Conservation (phyloP, 78 protist genomes). For the Polysphondylium violaceum region DNA sequence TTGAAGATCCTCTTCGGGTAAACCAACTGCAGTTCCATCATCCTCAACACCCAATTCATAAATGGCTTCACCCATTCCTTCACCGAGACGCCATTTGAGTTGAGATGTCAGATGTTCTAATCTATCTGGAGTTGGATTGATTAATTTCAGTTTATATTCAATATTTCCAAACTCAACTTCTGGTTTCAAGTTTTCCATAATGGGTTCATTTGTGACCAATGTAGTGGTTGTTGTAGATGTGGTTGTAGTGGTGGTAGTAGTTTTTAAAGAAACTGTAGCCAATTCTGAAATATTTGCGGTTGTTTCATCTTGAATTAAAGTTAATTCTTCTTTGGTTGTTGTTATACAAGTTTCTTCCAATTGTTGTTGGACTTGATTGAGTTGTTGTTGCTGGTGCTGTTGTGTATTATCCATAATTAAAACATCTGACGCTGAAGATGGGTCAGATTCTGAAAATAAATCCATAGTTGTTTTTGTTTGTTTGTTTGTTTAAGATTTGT, state of each 20-base stretch:
- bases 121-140: constrained; percentile 83
- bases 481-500: too few species aligned
- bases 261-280: neutral
- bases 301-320: neutral
- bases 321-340: neutral
- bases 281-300: neutral
- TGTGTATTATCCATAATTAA: too few species aligned
- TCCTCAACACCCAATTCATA: constrained; percentile 94
- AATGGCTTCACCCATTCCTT: constrained; percentile 90
- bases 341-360: neutral
- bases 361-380: neutral
- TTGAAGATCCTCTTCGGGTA: constrained; percentile 50
- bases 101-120: constrained; percentile 79
- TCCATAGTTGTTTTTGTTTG: too few species aligned
- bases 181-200: constrained; percentile 52
- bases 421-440: too few species aligned
- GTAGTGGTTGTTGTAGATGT: neutral
- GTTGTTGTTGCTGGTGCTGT: neutral
- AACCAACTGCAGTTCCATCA: constrained; percentile 87
- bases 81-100: constrained; percentile 81
- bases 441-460: too few species aligned
- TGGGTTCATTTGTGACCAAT: neutral
- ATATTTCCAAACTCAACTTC: constrained; percentile 81
- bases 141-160: constrained; percentile 78
- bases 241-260: neutral